Base-by-base conservation (phyloP, 176 grass and related monocot species). In the Zoysia pacifica region DNA sequence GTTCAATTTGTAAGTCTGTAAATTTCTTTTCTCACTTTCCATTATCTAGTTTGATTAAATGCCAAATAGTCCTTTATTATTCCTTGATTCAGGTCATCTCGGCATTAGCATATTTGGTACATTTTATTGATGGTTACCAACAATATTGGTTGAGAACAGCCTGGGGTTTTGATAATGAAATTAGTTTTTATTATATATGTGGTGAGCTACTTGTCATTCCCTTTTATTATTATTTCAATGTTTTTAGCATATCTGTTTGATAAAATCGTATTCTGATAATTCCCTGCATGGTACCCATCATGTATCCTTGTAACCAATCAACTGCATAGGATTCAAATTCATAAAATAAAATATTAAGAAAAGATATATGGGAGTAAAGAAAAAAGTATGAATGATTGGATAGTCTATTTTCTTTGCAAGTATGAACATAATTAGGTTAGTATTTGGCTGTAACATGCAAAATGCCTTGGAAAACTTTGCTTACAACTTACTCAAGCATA, bases 131-230 rank as follows among this genome's bases (percentile, higher is more conserved):
- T 94, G 80, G 86, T 43, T 90, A 87, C 90, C 90, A 93, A 69
- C 90, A 99, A 82, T 91, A 87, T 83, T 99, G 90, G 96, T 83
- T 99, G 79, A 91, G 90, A 65, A 78, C 79, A 19, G 79, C 96
- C 47, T 99, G 96, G 92, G 79, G 88, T 76, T 99, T 99, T 73
- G 96, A 99, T 79, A 90, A 86, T 62, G 90, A 93, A 90, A 77
- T 99, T 87, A 99, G 90, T 85, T 99, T 99, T 79, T 99, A 99
- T 90, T 99, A 99, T 66, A 91, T 95, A 91, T 99, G 96, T 86
- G 96, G 96, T 99, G 91, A 84, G 72, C n/a, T 42, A 72, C 80
- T 78, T 72, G 66, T 65, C 75, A 53, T 80, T 76, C 11, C 47
- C 28, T 28, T 56, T 61, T 83, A 42, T 83, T 80, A 72, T 69